Evolutionary conservation across 2,329 filamentous ascomycete species (phyloP).

Genomic region (Chalaropsis ovoidea): DNA sequence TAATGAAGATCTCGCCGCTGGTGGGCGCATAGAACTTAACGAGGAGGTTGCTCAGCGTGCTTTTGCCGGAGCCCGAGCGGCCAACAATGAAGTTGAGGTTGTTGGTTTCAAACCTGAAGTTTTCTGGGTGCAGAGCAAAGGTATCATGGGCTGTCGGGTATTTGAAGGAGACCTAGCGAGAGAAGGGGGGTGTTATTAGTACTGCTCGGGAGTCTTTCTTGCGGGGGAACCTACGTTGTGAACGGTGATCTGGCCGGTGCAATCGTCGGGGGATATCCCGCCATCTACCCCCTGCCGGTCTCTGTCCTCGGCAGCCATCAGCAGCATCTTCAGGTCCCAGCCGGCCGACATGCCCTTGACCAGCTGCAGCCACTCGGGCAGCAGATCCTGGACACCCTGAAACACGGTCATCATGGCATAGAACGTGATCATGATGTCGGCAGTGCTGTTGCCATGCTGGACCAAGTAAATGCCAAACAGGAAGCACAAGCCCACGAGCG

Average conservation of each 20-base stretch:
- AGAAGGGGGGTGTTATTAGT: neutral
- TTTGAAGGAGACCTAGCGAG: conserved; percentile 57
- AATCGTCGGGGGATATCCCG: neutral
- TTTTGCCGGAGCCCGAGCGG: conserved; percentile 50
- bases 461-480: conserved; percentile 74
- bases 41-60: conserved; percentile 69
- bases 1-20: conserved; percentile 57
- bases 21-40: conserved; percentile 63
- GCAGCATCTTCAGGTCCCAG: conserved; percentile 33
- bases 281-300: neutral
- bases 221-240: neutral
- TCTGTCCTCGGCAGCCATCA: conserved; percentile 29
- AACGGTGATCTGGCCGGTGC: conserved; percentile 1
- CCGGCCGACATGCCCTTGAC: conserved; percentile 71
- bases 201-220: too few species aligned
- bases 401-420: conserved; percentile 70
- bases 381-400: conserved; percentile 60
- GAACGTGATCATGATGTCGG: conserved; percentile 70
- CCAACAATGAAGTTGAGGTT: conserved; percentile 39
- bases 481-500: conserved; percentile 79
- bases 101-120: conserved; percentile 55
- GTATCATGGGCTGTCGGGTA: conserved; percentile 62
- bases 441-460: conserved; percentile 47
- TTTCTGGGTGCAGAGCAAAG: conserved; percentile 49
- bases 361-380: conserved; percentile 67